Evolutionary conservation across 495 filamentous ascomycete species (phyloP).

Genomic region (Penicillium lividum): DNA sequence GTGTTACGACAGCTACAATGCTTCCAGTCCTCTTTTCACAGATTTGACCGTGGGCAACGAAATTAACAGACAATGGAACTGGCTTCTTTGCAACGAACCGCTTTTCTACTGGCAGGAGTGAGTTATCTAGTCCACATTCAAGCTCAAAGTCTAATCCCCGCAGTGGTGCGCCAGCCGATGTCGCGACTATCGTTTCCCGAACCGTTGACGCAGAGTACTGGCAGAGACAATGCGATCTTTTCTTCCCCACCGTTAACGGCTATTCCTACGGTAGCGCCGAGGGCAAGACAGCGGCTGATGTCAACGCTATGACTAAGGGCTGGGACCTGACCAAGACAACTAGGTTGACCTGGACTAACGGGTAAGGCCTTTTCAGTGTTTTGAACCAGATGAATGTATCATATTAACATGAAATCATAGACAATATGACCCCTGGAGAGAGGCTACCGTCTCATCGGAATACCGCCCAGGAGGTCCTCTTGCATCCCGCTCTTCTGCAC

Average conservation of each 20-base stretch:
- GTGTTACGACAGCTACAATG: conserved; percentile 61
- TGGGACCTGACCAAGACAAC: conserved; percentile 58
- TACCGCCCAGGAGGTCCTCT: conserved; percentile 58
- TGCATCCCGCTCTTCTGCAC: conserved; percentile 36
- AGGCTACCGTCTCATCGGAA: conserved; percentile 51
- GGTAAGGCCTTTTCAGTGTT: conserved; percentile 32
- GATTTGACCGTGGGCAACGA: conserved; percentile 53
- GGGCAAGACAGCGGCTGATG: conserved; percentile 51
- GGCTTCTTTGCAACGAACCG: conserved; percentile 69
- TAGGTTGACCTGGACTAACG: conserved; percentile 62
- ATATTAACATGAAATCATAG: conserved; percentile 19
- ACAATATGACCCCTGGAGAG: conserved; percentile 61
- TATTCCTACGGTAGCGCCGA: conserved; percentile 51
- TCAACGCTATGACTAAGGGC: conserved; percentile 63
- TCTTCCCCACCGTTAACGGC: conserved; percentile 56
- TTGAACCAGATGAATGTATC: neutral
- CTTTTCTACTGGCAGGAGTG: conserved; percentile 61
- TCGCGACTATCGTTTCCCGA: conserved; percentile 54
- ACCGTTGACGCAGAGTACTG: conserved; percentile 58
- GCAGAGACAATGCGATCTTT: conserved; percentile 58
- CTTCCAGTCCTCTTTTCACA: conserved; percentile 56
- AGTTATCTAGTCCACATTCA: conserved; percentile 8
- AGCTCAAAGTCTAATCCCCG: neutral
- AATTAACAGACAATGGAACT: conserved; percentile 62
- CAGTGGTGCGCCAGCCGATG: conserved; percentile 50